Conservation (phyloP, 1,284 basidiomycete species). For the Microbotryum scabiosae region DNA sequence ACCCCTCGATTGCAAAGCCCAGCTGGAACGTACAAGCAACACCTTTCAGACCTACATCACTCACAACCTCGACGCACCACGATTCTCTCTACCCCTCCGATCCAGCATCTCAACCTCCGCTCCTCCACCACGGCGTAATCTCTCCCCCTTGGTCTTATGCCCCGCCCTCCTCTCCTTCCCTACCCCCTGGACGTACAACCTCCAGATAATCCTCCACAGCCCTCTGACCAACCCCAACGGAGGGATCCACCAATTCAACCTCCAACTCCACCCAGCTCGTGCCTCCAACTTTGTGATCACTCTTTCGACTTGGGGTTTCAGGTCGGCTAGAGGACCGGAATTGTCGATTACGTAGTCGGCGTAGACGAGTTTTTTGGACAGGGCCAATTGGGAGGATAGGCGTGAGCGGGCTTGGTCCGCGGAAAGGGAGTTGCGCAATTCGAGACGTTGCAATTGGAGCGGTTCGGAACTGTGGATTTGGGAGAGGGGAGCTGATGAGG, state of each 20-base stretch:
- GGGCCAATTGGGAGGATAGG: slow-evolving; percentile 70
- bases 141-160: slow-evolving; percentile 18
- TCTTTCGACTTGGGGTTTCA: slow-evolving; percentile 59
- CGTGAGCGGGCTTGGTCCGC: slow-evolving; percentile 55
- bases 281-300: slow-evolving; percentile 54
- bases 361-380: slow-evolving; percentile 67
- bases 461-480: slow-evolving; percentile 51
- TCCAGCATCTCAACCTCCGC: slow-evolving; percentile 26
- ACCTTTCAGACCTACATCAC: too few species aligned
- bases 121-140: background rate
- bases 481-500: too few species aligned
- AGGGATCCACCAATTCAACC: slow-evolving; percentile 72
- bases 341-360: slow-evolving; percentile 88
- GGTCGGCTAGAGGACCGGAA: slow-evolving; percentile 60
- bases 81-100: background rate
- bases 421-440: slow-evolving; percentile 45
- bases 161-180: slow-evolving; percentile 23
- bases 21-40: too few species aligned
- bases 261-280: slow-evolving; percentile 57
- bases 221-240: slow-evolving; percentile 53
- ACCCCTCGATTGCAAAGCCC: too few species aligned
- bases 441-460: slow-evolving; percentile 67
- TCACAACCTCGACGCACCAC: too few species aligned
- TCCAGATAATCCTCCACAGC: slow-evolving; percentile 34
- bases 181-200: slow-evolving; percentile 27